Percentiles rank a stretch among this genome's conserved stretches.
Conservation (phyloP, 257 asterid genomes). For the Anisodus tanguticus region DNA sequence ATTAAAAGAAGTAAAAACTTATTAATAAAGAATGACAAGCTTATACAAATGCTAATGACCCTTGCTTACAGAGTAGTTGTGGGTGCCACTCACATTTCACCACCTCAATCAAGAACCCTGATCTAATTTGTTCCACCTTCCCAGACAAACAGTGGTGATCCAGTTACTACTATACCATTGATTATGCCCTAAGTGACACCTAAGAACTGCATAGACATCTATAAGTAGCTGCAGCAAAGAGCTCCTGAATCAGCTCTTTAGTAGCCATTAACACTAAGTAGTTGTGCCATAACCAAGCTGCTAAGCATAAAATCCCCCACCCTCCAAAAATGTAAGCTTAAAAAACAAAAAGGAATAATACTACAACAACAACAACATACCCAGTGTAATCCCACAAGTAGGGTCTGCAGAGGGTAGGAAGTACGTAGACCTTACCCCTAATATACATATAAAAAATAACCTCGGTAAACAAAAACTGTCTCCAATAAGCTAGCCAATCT, state of each 20-base stretch:
- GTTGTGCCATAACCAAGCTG: not conserved
- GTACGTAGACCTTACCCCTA: not conserved
- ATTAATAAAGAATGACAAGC: not conserved
- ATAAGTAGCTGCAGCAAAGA: not conserved
- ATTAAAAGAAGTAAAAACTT: not conserved
- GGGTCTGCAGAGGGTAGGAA: no score
- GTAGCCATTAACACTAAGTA: not conserved
- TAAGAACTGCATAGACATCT: not conserved
- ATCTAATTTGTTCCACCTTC: not conserved
- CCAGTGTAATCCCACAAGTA: no score
- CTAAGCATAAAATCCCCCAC: not conserved
- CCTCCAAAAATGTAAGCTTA: not conserved
- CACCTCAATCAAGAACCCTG: constrained; percentile 14
- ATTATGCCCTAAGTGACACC: not conserved
- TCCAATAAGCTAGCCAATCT: constrained; percentile 1
- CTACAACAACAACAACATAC: no score
- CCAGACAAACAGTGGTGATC: not conserved
- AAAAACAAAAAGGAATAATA: not conserved
- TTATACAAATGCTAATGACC: constrained; percentile 22
- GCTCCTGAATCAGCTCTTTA: not conserved
- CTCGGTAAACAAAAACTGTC: not conserved
- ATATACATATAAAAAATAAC: not conserved
- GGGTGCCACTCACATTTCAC: not conserved
- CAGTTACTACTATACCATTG: not conserved
- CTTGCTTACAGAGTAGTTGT: constrained; percentile 5